Base-by-base conservation (phyloP, 148 eudicot species). In the Selenicereus undatus region DNA sequence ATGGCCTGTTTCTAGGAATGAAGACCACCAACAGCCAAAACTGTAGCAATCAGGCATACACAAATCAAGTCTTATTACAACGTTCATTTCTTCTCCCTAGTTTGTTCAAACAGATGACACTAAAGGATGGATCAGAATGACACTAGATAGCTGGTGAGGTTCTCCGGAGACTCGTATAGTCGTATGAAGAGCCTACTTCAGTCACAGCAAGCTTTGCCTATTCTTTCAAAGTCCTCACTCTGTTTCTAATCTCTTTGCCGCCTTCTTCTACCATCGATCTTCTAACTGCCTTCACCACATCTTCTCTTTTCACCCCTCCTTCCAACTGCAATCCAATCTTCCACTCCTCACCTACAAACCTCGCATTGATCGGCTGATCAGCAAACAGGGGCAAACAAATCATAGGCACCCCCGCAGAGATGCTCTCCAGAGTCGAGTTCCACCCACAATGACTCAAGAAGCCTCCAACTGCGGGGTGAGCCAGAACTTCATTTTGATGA, bases 351-450 rank as follows among this genome's bases (percentile, higher is more conserved):
- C 64, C 83, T 3, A 83, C 89, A 42, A 78, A 83, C 58, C 91
- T 84, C 0, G 91, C 89, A 68, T 87, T 87, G 35, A 85, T 82
- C 32, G 78, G 22, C 54, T 89, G 91, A 62, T 89, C 89, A 4
- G 78, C 81, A 14, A 85, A 89, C 71, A 76, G 80, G 5, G 93
- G 93, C 11, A 58, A 29, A 27, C 91, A 89, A 22, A 90, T 86
- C 91, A 90, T 84, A 0, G 93, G 91, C 21, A 89, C 89, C 7
- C 93, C 93, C 77, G 84, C 88, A 29, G 82, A 86, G 0, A 90
- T 85, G 62, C 93, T 90, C 80, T 90, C 93, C 78, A 88, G 21
- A 0, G 88, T 86, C 27, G 93, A 90, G 39, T 90, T 90, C 90
- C 91, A 90, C 14, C 93, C 93, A 39, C 71, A 69, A 14, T 88